Evolutionary conservation across 179 eudicot genomes (phyloP).

Genomic region (Nepenthes alata): DNA sequence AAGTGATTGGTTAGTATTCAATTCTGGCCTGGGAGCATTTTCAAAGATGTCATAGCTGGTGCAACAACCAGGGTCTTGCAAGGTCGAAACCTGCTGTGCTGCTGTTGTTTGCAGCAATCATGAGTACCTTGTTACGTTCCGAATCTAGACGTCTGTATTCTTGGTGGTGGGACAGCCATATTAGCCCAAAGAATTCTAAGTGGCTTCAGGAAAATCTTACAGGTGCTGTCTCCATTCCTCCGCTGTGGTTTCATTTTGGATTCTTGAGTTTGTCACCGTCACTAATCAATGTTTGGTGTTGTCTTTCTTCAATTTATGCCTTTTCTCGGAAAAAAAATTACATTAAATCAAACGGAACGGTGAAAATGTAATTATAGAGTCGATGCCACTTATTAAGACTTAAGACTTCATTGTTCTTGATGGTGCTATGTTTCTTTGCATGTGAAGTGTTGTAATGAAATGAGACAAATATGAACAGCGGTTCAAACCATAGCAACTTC

Average conservation of each 20-base stretch:
- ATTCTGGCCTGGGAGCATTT: conserved; percentile 40
- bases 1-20: conserved; percentile 1
- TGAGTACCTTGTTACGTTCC: conserved; percentile 52
- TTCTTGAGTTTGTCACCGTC: no score
- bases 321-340: no score
- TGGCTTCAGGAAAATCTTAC: conserved; percentile 96
- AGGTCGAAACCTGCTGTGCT: conserved; percentile 37
- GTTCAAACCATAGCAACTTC: no score
- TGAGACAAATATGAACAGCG: no score
- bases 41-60: conserved; percentile 25
- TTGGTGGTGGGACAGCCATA: conserved; percentile 99
- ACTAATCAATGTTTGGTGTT: not conserved
- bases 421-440: no score
- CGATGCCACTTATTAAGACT: no score
- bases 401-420: no score
- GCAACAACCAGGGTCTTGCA: conserved; percentile 21
- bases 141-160: conserved; percentile 74
- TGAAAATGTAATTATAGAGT: no score
- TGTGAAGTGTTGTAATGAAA: no score
- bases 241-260: not conserved
- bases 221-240: conserved; percentile 23
- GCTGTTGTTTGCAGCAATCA: conserved; percentile 38
- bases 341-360: no score
- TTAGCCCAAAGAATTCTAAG: conserved; percentile 81
- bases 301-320: not conserved